Percentiles rank a stretch among this genome's conserved stretches.
These are phyloP conservation scores for Boechera retrofracta DNA, from an alignment of 345 rosid species.

Conservation along the genomic window DNA sequence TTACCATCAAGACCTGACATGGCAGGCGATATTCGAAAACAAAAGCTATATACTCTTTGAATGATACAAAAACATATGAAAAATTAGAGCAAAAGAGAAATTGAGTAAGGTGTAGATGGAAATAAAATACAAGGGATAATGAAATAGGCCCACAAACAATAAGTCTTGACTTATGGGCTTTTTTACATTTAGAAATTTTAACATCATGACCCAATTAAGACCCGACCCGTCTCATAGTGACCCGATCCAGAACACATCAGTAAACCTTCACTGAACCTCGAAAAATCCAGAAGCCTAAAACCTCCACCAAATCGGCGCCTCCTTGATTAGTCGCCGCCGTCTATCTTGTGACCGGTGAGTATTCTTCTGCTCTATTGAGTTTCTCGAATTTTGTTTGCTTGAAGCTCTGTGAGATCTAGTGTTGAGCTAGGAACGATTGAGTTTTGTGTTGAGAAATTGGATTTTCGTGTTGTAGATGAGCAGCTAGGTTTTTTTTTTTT, in stretches of 20 bases:
- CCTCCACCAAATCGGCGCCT: neutral
- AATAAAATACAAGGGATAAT: too few species aligned
- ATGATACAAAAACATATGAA: too few species aligned
- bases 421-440: too few species aligned
- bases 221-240: slow-evolving; percentile 19
- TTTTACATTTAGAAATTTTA: too few species aligned
- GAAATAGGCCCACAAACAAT: too few species aligned
- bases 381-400: neutral
- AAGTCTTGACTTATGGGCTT: slow-evolving; percentile 12
- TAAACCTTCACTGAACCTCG: slow-evolving; percentile 22
- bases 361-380: neutral
- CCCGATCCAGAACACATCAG: slow-evolving; percentile 15
- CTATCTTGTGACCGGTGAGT: slow-evolving; percentile 28
- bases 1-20: too few species aligned
- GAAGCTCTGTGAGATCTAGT: neutral
- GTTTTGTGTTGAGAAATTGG: neutral
- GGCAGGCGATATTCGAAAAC: too few species aligned
- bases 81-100: too few species aligned
- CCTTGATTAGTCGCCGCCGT: slow-evolving; percentile 18
- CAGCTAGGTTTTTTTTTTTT: neutral
- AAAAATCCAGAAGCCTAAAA: neutral
- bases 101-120: too few species aligned
- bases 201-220: slow-evolving; percentile 18
- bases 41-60: too few species aligned
- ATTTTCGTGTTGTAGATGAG: slow-evolving; percentile 39